Evolutionary conservation across 179 eudicot species (phyloP), one percentile per base, ranked within the genome.

Genomic region (Pouteria campechiana): DNA sequence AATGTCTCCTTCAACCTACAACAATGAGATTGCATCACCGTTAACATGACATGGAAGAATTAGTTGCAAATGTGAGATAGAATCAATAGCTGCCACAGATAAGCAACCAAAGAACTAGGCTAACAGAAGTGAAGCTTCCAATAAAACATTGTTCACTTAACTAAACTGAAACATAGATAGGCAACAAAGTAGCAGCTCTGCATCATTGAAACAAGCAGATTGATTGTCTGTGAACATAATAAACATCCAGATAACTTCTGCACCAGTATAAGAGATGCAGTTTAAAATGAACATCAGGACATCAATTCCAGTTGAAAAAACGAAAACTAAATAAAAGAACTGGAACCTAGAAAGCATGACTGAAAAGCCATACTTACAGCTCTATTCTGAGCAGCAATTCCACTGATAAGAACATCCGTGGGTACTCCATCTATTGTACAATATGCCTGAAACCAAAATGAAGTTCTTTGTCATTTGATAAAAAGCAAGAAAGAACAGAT

Each of bases 381-480:
- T 76, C 98, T 67, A 18, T 90, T 90, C 61, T 90, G 98, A 48
- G 73, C 43, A 55, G 65, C 78, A 17, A 65, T 32, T 25, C 95
- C 95, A 48, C 46, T 54, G 28, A 90, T 66, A 33, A 86, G 71
- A 44, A 90, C 46, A 73, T 90, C 98, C 0, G 72, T 70, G 22
- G 72, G 75, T 41, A 86, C 62, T 11, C 98, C 98, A 57, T 86
- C 94, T 37, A 86, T 76, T 32, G 83, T 76, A 63, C 98, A 86
- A 54, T 90, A 90, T 3, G 93, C 95, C 97, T 89, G 44, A 20
- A 24, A 55, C 23, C 39, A 65, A 18, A 44, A n/a, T 49, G 37
- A 2, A 36, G 6, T 21, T 9, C 9, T 3, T 11, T 27, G 9
- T 19, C 14, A 38, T 27, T 37, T 12, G n/a, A 11, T 12, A 19